These are phyloP conservation scores for Cydonia oblonga DNA, from an alignment of 331 rosid genomes.

Conservation along the genomic window DNA sequence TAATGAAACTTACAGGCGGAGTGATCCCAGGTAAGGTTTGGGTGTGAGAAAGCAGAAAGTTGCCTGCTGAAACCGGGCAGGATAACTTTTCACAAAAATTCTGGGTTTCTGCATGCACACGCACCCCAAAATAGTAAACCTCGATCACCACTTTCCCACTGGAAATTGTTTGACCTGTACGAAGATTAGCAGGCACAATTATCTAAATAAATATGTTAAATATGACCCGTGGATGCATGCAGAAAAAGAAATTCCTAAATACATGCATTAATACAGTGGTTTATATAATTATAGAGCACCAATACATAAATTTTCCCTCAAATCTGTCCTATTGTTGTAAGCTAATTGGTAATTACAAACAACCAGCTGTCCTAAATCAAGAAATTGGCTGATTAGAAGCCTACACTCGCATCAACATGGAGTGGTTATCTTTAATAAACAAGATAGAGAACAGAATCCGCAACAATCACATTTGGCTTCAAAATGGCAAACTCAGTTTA, in stretches of 20 bases:
- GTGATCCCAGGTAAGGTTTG: conserved; percentile 62
- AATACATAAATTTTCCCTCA: background rate
- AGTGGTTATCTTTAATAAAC: background rate
- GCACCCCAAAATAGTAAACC: conserved; percentile 51
- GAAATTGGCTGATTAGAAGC: background rate
- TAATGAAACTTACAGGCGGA: conserved; percentile 55
- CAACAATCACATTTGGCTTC: background rate
- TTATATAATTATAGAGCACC: background rate
- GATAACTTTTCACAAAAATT: conserved; percentile 50
- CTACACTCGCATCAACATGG: background rate
- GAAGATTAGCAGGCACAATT: background rate
- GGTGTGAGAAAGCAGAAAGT: conserved; percentile 54
- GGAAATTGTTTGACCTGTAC: conserved; percentile 19
- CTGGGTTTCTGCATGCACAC: conserved; percentile 43
- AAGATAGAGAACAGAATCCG: background rate
- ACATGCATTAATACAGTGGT: background rate
- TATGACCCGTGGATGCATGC: background rate
- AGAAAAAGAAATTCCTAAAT: background rate
- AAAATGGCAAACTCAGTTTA: background rate
- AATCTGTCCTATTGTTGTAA: background rate
- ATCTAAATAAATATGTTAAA: background rate
- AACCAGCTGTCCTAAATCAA: background rate
- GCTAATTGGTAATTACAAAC: background rate
- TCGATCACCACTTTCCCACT: conserved; percentile 59
- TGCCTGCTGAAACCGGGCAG: conserved; percentile 52